A percentile compares a stretch with the other conserved stretches of the same genome.
phyloP scores from a whole-genome alignment of 371 early-diverging fungal species.

The Amoeboradix gromovi region DNA sequence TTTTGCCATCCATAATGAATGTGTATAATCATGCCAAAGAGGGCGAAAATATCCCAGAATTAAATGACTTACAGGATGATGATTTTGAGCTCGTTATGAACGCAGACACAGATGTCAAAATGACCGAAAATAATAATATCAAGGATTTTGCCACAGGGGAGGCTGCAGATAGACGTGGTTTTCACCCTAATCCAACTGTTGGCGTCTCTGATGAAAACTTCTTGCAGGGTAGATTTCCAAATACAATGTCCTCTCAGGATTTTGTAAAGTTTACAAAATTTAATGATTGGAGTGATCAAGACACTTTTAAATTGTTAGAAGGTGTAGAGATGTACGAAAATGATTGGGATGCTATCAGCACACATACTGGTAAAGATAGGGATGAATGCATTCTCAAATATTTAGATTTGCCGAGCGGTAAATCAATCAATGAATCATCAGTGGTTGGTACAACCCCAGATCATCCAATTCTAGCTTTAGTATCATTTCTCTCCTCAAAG shows the following conservation, averaged over 20 bases:
- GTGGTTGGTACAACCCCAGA: constrained; percentile 26
- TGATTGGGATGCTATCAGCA: constrained; percentile 79
- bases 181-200: too few species aligned
- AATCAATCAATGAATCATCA: constrained; percentile 29
- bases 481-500: constrained; percentile 68
- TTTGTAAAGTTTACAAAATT: constrained; percentile 36
- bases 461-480: constrained; percentile 82
- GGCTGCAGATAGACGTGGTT: too few species aligned
- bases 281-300: constrained; percentile 68
- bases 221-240: constrained; percentile 71
- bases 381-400: constrained; percentile 87
- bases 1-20: background rate
- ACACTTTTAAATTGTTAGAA: constrained; percentile 68
- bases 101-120: too few species aligned
- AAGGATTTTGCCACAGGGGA: too few species aligned
- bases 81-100: too few species aligned
- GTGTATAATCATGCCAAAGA: too few species aligned
- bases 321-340: constrained; percentile 82
- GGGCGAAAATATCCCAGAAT: too few species aligned
- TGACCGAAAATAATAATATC: too few species aligned
- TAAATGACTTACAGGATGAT: too few species aligned
- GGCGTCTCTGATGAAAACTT: constrained; percentile 69
- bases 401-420: constrained; percentile 77
- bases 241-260: constrained; percentile 46
- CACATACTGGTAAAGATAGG: constrained; percentile 62